Conservation (phyloP, 495 filamentous ascomycete species). For the Xylaria flabelliformis region DNA sequence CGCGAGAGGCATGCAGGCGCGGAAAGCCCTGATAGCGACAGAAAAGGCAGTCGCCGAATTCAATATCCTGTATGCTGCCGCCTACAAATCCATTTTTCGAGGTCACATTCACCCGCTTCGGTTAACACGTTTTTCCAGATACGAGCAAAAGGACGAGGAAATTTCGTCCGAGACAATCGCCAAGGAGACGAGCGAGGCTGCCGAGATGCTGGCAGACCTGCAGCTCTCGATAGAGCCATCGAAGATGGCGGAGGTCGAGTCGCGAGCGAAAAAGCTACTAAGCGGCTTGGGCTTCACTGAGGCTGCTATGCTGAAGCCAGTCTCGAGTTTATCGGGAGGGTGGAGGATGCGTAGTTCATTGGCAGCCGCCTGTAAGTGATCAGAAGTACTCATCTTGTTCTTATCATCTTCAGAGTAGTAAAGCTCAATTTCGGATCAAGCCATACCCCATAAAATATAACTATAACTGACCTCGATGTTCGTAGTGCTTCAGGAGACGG, state of each 20-base stretch:
- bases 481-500: slow-evolving; percentile 67
- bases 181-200: slow-evolving; percentile 67
- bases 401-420: background rate
- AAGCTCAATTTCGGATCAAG: background rate
- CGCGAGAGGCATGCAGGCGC: slow-evolving; percentile 70
- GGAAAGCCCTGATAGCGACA: slow-evolving; percentile 69
- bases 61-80: slow-evolving; percentile 51
- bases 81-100: background rate
- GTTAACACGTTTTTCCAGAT: slow-evolving; percentile 43
- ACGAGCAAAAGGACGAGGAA: slow-evolving; percentile 58
- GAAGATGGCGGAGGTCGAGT: slow-evolving; percentile 60
- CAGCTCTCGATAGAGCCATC: slow-evolving; percentile 63
- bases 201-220: slow-evolving; percentile 66
- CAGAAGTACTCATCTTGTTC: background rate
- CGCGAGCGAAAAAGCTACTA: slow-evolving; percentile 67
- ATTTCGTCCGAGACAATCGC: slow-evolving; percentile 61
- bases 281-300: slow-evolving; percentile 76
- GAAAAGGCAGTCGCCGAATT: slow-evolving; percentile 68
- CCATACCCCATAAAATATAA: background rate
- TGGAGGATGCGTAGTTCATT: slow-evolving; percentile 79
- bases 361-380: slow-evolving; percentile 54
- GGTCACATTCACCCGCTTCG: background rate
- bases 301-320: slow-evolving; percentile 57
- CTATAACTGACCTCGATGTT: background rate
- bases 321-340: slow-evolving; percentile 73